Evolutionary conservation across 73 alveolate species (phyloP).

Genomic region (Urostyla sp.): DNA sequence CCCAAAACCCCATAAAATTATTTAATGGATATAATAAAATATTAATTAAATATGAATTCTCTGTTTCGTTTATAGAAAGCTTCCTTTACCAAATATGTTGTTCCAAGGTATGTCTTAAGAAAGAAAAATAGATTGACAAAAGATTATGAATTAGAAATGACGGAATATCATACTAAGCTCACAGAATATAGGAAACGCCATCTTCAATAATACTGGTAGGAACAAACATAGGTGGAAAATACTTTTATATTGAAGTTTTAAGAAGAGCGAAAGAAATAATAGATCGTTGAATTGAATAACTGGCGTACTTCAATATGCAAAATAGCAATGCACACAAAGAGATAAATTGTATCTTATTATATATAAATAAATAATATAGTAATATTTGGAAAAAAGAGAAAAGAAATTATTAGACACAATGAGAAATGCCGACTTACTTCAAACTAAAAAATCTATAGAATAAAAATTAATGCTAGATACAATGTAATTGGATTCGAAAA

Average conservation of each 20-base stretch:
- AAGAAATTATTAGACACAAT: constrained; percentile 15
- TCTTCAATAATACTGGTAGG: constrained; percentile 46
- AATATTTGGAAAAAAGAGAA: constrained; percentile 36
- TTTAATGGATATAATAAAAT: constrained; percentile 21
- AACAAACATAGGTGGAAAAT: constrained; percentile 37
- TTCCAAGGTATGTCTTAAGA: too few relatives aligned
- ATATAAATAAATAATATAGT: not conserved
- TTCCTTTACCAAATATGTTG: too few relatives aligned
- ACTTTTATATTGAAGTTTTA: not conserved
- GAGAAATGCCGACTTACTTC: constrained; percentile 2
- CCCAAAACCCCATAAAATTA: not conserved
- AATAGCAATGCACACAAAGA: constrained; percentile 55
- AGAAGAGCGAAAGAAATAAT: constrained; percentile 4
- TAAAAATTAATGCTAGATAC: constrained; percentile 47
- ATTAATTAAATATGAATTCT: constrained; percentile 19
- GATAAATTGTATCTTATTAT: not conserved
- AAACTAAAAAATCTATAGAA: constrained; percentile 25
- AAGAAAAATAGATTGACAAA: too few relatives aligned
- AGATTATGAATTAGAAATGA: not conserved
- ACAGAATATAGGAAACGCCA: constrained; percentile 6
- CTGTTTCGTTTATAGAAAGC: not conserved
- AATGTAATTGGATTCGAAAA: constrained; percentile 21
- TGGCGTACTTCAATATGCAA: constrained; percentile 50
- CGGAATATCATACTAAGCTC: not conserved
- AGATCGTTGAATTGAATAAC: constrained; percentile 26